These are phyloP conservation scores for Oidiodendron maius DNA, from an alignment of 495 filamentous ascomycete genomes.

Conservation along the genomic window DNA sequence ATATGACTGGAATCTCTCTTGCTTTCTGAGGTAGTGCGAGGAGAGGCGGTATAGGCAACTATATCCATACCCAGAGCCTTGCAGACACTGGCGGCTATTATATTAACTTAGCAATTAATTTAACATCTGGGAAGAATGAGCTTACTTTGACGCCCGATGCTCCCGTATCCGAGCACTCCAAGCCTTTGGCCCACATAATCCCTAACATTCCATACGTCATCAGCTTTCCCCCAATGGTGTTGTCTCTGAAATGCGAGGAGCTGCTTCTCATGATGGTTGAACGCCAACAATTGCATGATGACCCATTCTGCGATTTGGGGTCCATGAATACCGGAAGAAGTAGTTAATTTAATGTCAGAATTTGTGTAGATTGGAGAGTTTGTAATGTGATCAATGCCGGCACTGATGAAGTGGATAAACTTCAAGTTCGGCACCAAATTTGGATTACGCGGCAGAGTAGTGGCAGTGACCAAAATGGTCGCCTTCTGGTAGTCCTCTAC, in stretches of 20 bases:
- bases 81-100: conserved; percentile 60
- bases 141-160: conserved; percentile 47
- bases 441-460: conserved; percentile 2
- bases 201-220: conserved; percentile 20
- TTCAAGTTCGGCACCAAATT: conserved; percentile 1
- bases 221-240: conserved; percentile 36
- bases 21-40: conserved; percentile 43
- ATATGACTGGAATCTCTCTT: conserved; percentile 58
- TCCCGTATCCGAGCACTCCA: conserved; percentile 76
- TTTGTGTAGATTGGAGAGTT: conserved; percentile 1
- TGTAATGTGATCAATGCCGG: conserved; percentile 1
- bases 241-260: conserved; percentile 38
- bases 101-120: neutral
- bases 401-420: conserved; percentile 6
- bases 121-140: no score
- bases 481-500: neutral
- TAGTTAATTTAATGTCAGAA: conserved; percentile 1
- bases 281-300: conserved; percentile 39
- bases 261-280: conserved; percentile 34
- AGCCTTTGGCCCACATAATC: conserved; percentile 39
- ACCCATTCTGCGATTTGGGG: conserved; percentile 82
- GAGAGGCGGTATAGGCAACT: conserved; percentile 67
- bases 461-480: conserved; percentile 3
- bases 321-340: conserved; percentile 63
- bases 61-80: conserved; percentile 71